Percentiles rank a stretch among this genome's conserved stretches.
These are phyloP conservation scores for Neurospora hispaniola DNA, from an alignment of 495 filamentous ascomycete species.

Conservation along the genomic window DNA sequence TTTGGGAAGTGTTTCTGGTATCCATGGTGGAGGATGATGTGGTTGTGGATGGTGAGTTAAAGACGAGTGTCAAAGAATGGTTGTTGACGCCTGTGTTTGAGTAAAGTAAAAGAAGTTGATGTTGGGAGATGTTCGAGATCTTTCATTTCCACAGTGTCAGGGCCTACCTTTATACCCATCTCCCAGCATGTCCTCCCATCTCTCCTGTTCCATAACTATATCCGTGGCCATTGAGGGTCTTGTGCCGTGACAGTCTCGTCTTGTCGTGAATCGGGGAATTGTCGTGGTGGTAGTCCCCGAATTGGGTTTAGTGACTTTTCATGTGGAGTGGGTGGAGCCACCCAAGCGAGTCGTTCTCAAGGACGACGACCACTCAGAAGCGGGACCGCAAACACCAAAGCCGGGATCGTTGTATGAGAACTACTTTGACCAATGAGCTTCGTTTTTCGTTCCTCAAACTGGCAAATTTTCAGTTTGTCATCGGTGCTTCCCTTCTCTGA, in stretches of 20 bases:
- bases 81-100: not conserved
- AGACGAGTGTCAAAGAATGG: not conserved
- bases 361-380: not conserved
- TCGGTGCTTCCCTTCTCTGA: not conserved
- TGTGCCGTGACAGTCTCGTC: not conserved
- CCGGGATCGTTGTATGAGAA: not conserved
- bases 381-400: not conserved
- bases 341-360: not conserved
- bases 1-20: constrained; percentile 17
- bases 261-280: not conserved
- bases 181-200: not conserved
- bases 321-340: not conserved
- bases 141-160: not conserved
- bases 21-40: not conserved
- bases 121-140: not conserved
- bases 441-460: not conserved
- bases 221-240: not conserved
- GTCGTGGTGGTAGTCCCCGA: not conserved
- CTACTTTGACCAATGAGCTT: not conserved
- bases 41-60: not conserved
- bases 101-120: not conserved
- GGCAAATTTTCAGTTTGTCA: constrained; percentile 1
- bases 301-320: not conserved
- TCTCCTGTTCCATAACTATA: not conserved
- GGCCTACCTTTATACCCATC: not conserved